Evolutionary conservation across 768 basidiomycete genomes (phyloP).

Genomic region (Plicaturopsis crispa): DNA sequence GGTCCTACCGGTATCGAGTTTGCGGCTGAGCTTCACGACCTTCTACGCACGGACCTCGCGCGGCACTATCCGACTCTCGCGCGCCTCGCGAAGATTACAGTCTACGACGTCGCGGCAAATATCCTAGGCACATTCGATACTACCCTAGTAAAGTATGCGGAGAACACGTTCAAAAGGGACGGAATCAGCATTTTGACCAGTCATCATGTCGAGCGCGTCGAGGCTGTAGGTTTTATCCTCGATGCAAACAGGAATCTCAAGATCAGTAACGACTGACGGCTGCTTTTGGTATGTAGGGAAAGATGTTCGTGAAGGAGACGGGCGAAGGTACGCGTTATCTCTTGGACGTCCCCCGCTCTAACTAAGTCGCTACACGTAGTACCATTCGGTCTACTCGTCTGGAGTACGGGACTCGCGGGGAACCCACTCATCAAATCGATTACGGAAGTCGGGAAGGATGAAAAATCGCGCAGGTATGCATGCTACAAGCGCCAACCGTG

Average conservation of each 20-base stretch:
- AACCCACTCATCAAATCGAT: constrained; percentile 71
- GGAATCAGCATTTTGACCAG: constrained; percentile 67
- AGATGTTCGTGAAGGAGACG: constrained; percentile 61
- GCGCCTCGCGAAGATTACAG: constrained; percentile 58
- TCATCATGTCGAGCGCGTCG: constrained; percentile 67
- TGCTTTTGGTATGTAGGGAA: constrained; percentile 32
- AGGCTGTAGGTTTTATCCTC: constrained; percentile 31
- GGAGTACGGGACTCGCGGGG: constrained; percentile 81
- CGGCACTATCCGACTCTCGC: constrained; percentile 58
- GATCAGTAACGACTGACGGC: neutral
- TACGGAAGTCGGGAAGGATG: constrained; percentile 51
- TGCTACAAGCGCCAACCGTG: no score
- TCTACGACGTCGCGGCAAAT: constrained; percentile 76
- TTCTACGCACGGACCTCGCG: constrained; percentile 59
- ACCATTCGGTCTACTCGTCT: constrained; percentile 76
- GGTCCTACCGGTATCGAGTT: constrained; percentile 81
- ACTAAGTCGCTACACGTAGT: constrained; percentile 31
- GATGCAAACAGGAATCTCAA: neutral
- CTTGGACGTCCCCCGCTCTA: constrained; percentile 4
- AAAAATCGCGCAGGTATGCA: constrained; percentile 44
- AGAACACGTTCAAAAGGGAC: constrained; percentile 63
- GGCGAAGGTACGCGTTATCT: constrained; percentile 46
- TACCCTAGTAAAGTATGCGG: constrained; percentile 60
- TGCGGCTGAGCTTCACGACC: constrained; percentile 74
- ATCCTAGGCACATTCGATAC: constrained; percentile 74